Conservation (phyloP, 225 moss, liverwort and hornwort species). For the Asterella californica region DNA sequence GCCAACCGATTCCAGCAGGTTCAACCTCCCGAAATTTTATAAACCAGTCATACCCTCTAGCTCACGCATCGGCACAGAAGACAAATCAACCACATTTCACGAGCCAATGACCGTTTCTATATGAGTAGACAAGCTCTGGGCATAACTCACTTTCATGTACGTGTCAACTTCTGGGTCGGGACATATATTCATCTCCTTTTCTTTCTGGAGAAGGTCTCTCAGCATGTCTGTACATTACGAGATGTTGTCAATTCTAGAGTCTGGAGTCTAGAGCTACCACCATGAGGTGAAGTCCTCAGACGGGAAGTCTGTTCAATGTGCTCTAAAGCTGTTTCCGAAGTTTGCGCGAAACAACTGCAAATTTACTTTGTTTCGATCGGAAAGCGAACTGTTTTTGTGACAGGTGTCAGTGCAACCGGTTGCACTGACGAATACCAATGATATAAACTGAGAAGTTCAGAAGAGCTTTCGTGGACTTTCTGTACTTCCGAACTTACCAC, state of each 20-base stretch:
- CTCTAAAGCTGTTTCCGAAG: too few relatives aligned
- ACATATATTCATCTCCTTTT: constrained; percentile 22
- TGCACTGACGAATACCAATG: neutral
- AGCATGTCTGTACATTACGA: constrained; percentile 19
- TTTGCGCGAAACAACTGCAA: too few relatives aligned
- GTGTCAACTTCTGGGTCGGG: constrained; percentile 32
- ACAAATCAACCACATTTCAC: neutral
- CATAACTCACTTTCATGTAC: constrained; percentile 28
- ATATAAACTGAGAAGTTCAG: neutral
- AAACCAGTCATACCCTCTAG: neutral
- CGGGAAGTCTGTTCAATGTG: too few relatives aligned
- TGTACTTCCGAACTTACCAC: neutral
- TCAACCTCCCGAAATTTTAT: too few relatives aligned
- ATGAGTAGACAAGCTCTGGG: neutral
- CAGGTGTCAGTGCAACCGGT: too few relatives aligned
- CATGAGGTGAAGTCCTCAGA: too few relatives aligned
- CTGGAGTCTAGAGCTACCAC: neutral
- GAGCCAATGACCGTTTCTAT: neutral
- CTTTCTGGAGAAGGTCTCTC: constrained; percentile 27
- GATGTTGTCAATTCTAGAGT: too few relatives aligned
- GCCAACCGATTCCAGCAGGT: too few relatives aligned
- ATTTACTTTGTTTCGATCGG: too few relatives aligned
- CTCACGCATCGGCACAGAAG: neutral
- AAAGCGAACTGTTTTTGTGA: too few relatives aligned
- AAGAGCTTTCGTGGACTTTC: neutral